phyloP scores from a whole-genome alignment of 2,329 filamentous ascomycete species.

The Trichophyton schoenleinii region DNA sequence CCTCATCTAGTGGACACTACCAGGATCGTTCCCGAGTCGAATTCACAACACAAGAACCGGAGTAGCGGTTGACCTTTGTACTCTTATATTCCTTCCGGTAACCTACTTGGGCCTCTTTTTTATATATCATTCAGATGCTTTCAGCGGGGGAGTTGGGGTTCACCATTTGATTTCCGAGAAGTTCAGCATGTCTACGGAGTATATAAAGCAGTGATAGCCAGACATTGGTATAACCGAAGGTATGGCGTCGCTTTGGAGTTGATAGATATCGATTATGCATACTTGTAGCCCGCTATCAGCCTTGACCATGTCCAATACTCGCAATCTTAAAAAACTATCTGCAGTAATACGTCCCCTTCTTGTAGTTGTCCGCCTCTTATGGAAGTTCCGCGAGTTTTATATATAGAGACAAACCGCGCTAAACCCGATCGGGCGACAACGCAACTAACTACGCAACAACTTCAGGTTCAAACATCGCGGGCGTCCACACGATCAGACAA shows the following conservation, averaged over 20 bases:
- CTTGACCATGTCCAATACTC: too few relatives aligned
- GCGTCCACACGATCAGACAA: neutral
- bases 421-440: neutral
- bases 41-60: neutral
- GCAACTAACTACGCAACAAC: neutral
- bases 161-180: neutral
- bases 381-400: neutral
- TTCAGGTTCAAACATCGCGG: neutral
- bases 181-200: neutral
- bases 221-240: neutral
- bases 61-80: neutral
- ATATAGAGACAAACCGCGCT: neutral
- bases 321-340: neutral
- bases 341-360: too few relatives aligned
- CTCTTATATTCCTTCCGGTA: neutral
- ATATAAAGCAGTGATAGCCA: neutral
- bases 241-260: neutral
- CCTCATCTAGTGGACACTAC: conserved; percentile 41
- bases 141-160: conserved; percentile 1
- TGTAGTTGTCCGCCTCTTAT: too few relatives aligned
- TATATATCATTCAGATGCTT: neutral
- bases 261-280: neutral
- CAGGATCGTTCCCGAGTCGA: conserved; percentile 18
- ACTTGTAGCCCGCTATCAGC: neutral
- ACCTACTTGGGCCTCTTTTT: neutral